Conservation (phyloP, 176 grass and related monocot genomes). For the Aegilops speltoides region DNA sequence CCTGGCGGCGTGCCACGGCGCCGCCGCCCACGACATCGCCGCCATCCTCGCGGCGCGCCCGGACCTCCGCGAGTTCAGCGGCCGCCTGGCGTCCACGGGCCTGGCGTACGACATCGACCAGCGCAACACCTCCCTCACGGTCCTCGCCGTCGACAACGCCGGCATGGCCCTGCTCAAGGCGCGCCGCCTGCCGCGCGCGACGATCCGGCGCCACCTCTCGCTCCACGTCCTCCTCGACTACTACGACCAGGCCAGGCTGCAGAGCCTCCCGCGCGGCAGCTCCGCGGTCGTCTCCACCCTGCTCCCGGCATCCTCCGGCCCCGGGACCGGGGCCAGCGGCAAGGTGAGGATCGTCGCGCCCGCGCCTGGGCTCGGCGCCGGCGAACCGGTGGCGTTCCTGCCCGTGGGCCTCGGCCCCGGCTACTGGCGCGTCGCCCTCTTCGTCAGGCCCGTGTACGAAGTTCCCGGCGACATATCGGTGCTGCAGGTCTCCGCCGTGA, state of each 20-base stretch:
- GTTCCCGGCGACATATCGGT: slow-evolving; percentile 46
- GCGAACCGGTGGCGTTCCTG: slow-evolving; percentile 9
- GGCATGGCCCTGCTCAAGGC: too few species aligned
- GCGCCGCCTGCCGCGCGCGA: background rate
- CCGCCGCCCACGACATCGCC: too few species aligned
- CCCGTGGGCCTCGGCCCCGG: slow-evolving; percentile 12
- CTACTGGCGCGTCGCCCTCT: slow-evolving; percentile 6
- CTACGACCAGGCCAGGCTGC: background rate
- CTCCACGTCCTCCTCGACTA: slow-evolving; percentile 67
- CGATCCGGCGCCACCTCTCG: slow-evolving; percentile 46
- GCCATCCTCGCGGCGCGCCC: too few species aligned
- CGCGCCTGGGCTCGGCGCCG: too few species aligned
- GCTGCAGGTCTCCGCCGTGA: slow-evolving; percentile 39
- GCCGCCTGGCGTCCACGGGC: too few species aligned
- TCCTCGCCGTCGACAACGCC: too few species aligned
- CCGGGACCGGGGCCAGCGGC: slow-evolving; percentile 35
- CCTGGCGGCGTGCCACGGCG: background rate
- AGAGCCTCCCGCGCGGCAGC: background rate
- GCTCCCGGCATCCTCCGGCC: slow-evolving; percentile 38
- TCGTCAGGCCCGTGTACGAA: slow-evolving; percentile 44
- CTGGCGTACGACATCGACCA: too few species aligned
- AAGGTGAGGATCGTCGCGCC: slow-evolving; percentile 39
- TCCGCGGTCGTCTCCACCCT: slow-evolving; percentile 31
- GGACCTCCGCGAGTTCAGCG: too few species aligned
- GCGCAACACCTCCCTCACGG: too few species aligned